Percentiles rank a stretch among this genome's conserved stretches.
Evolutionary conservation across 1,284 basidiomycete genomes (phyloP).

Genomic region (Apiotrichum brassicae): DNA sequence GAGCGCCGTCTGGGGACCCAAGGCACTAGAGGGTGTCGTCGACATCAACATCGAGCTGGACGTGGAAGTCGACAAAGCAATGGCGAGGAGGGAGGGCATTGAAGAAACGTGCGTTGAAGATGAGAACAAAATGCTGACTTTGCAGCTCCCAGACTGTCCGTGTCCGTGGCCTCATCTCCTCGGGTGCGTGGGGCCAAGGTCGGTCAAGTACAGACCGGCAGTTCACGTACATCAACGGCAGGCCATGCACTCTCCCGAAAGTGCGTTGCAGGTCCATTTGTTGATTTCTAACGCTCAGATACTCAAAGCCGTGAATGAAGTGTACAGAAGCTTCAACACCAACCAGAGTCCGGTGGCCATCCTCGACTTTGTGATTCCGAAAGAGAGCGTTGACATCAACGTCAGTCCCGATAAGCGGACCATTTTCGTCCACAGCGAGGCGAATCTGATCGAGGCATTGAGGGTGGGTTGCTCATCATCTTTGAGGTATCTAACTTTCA

Average conservation of each 20-base stretch:
- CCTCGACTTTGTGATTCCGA: slow-evolving; percentile 74
- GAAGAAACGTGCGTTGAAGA: slow-evolving; percentile 21
- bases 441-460: slow-evolving; percentile 67
- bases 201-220: slow-evolving; percentile 76
- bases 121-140: neutral
- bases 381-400: slow-evolving; percentile 86
- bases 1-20: slow-evolving; percentile 76
- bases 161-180: slow-evolving; percentile 40
- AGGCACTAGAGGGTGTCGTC: slow-evolving; percentile 65
- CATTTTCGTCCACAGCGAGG: slow-evolving; percentile 84
- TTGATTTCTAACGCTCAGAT: slow-evolving; percentile 50
- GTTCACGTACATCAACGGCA: slow-evolving; percentile 88
- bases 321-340: slow-evolving; percentile 76
- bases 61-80: slow-evolving; percentile 58
- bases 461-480: slow-evolving; percentile 56
- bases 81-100: slow-evolving; percentile 42
- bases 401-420: slow-evolving; percentile 96
- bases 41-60: slow-evolving; percentile 66
- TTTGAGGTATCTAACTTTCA: slow-evolving; percentile 35
- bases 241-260: slow-evolving; percentile 76
- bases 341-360: slow-evolving; percentile 75
- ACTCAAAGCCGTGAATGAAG: slow-evolving; percentile 80
- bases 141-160: slow-evolving; percentile 31
- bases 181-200: slow-evolving; percentile 52
- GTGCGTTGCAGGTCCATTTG: slow-evolving; percentile 45